Evolutionary conservation across 192 early-diverging fungal genomes (phyloP).

Genomic region (Gonapodya prolifera): DNA sequence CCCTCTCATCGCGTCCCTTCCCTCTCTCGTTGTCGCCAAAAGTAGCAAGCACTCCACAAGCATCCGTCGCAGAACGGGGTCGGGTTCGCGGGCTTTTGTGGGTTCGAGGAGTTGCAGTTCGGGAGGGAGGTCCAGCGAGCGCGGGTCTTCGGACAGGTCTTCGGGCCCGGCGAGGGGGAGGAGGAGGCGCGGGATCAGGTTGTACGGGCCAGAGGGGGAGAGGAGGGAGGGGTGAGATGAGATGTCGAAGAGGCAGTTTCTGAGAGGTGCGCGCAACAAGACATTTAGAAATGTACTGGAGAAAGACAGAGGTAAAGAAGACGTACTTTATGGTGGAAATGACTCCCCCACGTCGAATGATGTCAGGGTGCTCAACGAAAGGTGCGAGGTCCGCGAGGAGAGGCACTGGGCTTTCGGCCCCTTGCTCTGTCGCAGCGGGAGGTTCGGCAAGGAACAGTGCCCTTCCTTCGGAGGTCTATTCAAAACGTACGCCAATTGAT

Average conservation of each 20-base stretch:
- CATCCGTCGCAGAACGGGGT: constrained; percentile 53
- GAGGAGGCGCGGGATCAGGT: constrained; percentile 75
- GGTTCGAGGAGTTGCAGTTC: constrained; percentile 76
- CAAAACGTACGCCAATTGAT: too few relatives aligned
- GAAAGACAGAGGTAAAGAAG: too few relatives aligned
- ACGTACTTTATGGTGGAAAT: constrained; percentile 73
- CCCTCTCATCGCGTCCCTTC: constrained; percentile 64
- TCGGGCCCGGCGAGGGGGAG: constrained; percentile 84
- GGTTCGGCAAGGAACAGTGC: too few relatives aligned
- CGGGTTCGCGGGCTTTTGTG: constrained; percentile 74
- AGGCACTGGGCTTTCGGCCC: too few relatives aligned
- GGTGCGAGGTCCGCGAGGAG: constrained; percentile 75
- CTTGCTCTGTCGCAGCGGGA: too few relatives aligned
- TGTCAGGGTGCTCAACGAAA: constrained; percentile 67
- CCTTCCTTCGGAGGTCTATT: too few relatives aligned
- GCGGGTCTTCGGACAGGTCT: constrained; percentile 60
- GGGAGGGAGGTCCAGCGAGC: constrained; percentile 86
- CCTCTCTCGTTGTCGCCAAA: constrained; percentile 57
- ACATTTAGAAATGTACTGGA: too few relatives aligned
- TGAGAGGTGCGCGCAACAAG: too few relatives aligned
- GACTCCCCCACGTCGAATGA: constrained; percentile 84
- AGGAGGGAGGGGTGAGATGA: constrained; percentile 51
- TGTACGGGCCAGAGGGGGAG: constrained; percentile 55
- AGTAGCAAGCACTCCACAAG: constrained; percentile 73
- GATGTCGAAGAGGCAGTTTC: constrained; percentile 71